Evolutionary conservation across 768 basidiomycete species (phyloP), one percentile per base, ranked within the genome.

Genomic region (Xanthoconium purpureum): DNA sequence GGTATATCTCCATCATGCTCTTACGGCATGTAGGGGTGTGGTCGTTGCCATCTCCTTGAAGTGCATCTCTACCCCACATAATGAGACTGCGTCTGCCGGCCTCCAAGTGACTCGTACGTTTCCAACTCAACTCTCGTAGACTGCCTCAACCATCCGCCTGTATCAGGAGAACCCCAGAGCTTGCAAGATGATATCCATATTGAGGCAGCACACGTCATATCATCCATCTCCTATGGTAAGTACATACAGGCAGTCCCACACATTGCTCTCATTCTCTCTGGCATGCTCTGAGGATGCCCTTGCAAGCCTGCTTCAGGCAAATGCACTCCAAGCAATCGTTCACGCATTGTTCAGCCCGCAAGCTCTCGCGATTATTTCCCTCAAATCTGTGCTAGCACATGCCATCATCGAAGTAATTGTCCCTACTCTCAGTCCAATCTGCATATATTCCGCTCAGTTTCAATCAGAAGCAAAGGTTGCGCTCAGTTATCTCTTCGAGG

Each of bases 181-280:
- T 76, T 75, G 0, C 72, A 75, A 36, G 79, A 81, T 13, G 81
- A 83, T 9, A 71, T 88, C 35, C 79, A 87, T 11, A 78, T 84
- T 46, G 89, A 91, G 64, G 86, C 90, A 0, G 87, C 89, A 0
- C 86, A 90, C 61, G 78, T 91, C 37, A 75, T 91, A 15, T 80
- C 88, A 0, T 91, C 90, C 0, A 75, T 92, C 13, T 80, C 88
- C 0, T 87, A 88, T 58, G 88, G 88, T 84, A 20, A 9, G 50
- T 3, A n/a, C 32, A 48, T 3, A n/a, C 32, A 24, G 37, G 45
- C 30, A 5, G 13, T 48, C 44, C 39, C 48, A 47, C 39, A 10
- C n/a, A 29, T 18, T 2, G 13, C 17, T 32, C 17, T 5, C 50
- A 13, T 15, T 57, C 33, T 50, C 32, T 46, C 18, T 45, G 10